Evolutionary conservation across 2,329 filamentous ascomycete genomes (phyloP), one percentile per base, ranked within the genome.

Genomic region (Talaromyces sp.): DNA sequence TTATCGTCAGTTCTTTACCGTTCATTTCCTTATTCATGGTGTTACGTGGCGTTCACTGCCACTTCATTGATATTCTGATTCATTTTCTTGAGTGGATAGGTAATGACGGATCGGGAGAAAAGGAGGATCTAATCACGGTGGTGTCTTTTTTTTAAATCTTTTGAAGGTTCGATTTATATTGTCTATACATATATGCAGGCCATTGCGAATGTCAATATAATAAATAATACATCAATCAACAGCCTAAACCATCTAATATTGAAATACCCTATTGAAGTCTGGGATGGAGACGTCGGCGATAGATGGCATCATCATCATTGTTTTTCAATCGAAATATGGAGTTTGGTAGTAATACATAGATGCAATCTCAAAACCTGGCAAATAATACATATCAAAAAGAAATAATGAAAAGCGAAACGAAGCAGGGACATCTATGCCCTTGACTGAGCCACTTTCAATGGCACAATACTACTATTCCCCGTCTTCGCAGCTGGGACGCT

Each of bases 311-410:
- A 7, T 53, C 25, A 8, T 22, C 36, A 27, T 53, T 27, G 34
- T 54, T n/a, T n/a, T n/a, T 22, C 7, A 11, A 36, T 54, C 25
- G 3, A 36, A n/a, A 56, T 31, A 31, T 54, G 53, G 53, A 38
- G 31, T 22, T 19, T 56, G 11, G n/a, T 56, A 38, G 53, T 56
- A 56, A 56, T 56, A 56, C 53, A 56, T 22, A n/a, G 29, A 38
- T 56, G 53, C 53, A 56, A 22, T 56, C 53, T 36, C 29, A 54
- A 54, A 56, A 36, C 7, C 8, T n/a, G 5, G 29, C 51, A 34
- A 38, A 38, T 56, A 56, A 56, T 56, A 56, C 53, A 56, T 19
- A 36, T 34, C 4, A 19, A 7, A 47, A 34, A 10, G 34, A 45
- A n/a, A 47, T n/a, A 49, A 17, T 15, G 6, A 38, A 40, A 53